A percentile compares a stretch with the other conserved stretches of the same genome.
Conservation (phyloP, 768 basidiomycete species). For the Rhodotorula babjevae region DNA sequence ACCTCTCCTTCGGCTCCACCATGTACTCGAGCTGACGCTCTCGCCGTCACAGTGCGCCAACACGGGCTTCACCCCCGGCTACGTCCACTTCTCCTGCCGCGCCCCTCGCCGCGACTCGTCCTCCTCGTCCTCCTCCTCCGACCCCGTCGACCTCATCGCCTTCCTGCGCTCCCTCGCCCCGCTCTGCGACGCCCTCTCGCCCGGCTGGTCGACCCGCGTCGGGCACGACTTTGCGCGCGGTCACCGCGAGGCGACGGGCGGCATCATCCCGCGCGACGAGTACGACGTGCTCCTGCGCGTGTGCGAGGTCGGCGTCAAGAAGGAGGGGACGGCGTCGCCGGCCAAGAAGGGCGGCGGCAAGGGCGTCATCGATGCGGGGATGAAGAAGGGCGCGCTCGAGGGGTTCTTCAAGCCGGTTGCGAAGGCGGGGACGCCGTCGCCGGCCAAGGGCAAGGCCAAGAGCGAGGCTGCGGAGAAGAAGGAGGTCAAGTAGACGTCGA, state of each 20-base stretch:
- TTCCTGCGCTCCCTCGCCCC: constrained; percentile 21
- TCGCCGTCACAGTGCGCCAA: constrained; percentile 50
- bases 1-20: constrained; percentile 28
- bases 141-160: constrained; percentile 17
- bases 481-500: neutral
- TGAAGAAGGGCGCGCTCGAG: constrained; percentile 26
- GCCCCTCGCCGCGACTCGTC: constrained; percentile 10
- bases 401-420: constrained; percentile 23
- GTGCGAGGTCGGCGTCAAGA: constrained; percentile 25
- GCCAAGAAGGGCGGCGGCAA: neutral
- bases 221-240: constrained; percentile 54
- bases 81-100: constrained; percentile 28
- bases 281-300: constrained; percentile 26
- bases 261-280: constrained; percentile 51
- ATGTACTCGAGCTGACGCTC: constrained; percentile 38
- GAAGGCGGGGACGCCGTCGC: neutral
- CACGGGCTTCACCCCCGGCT: constrained; percentile 44
- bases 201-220: constrained; percentile 46
- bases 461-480: neutral
- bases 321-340: neutral
- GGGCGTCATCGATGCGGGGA: constrained; percentile 17
- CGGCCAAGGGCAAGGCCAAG: no score
- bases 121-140: no score
- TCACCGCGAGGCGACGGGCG: constrained; percentile 55
- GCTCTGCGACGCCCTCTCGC: constrained; percentile 12